A percentile compares a stretch with the other conserved stretches of the same genome.
Evolutionary conservation across 495 filamentous ascomycete genomes (phyloP).

Genomic region (Venustampulla echinocandica): DNA sequence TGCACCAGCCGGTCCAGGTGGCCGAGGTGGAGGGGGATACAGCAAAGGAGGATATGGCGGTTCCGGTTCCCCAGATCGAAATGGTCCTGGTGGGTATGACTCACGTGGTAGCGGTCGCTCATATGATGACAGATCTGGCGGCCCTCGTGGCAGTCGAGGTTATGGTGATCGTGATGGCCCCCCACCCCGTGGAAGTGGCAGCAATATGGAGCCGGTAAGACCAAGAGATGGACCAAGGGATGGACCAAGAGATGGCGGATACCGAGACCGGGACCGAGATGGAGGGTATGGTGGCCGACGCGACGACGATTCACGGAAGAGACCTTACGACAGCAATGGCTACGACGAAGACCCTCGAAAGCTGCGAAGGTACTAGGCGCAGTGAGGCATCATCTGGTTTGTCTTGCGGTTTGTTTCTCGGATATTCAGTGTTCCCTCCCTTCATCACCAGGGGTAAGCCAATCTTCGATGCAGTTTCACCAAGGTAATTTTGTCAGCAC

Average conservation of each 20-base stretch:
- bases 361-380: conserved; percentile 62
- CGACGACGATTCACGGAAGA: conserved; percentile 53
- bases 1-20: conserved; percentile 72
- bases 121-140: conserved; percentile 54
- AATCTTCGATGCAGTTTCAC: conserved; percentile 29
- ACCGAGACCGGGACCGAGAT: conserved; percentile 40
- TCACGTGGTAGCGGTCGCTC: conserved; percentile 48
- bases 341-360: conserved; percentile 72
- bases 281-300: conserved; percentile 40
- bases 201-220: conserved; percentile 62
- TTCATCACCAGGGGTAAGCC: conserved; percentile 59
- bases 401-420: conserved; percentile 27
- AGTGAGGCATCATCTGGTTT: conserved; percentile 18
- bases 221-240: conserved; percentile 33
- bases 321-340: conserved; percentile 55
- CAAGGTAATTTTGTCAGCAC: conserved; percentile 22
- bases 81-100: conserved; percentile 48
- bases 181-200: conserved; percentile 48
- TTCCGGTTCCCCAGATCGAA: conserved; percentile 29
- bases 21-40: conserved; percentile 49
- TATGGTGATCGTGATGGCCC: conserved; percentile 48
- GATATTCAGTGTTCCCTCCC: conserved; percentile 41
- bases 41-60: conserved; percentile 31
- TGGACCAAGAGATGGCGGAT: conserved; percentile 26
- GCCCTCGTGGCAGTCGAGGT: conserved; percentile 51